These are phyloP conservation scores for Musa beccarii DNA, from an alignment of 176 grass and related monocot genomes.

Conservation along the genomic window DNA sequence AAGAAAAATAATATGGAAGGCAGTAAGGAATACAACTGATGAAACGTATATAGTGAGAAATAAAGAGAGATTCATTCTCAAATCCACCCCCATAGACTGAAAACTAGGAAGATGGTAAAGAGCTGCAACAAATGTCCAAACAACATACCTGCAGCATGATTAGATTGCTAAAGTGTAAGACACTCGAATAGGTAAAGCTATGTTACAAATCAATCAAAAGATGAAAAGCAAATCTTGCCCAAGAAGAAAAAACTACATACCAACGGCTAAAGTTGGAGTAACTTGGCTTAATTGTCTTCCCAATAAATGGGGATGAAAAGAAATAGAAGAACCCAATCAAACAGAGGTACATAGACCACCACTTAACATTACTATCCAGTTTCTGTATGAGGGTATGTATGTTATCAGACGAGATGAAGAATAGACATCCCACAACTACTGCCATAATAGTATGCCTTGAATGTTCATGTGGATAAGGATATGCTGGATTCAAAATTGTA, in stretches of 20 bases:
- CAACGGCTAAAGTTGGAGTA: conserved; percentile 95
- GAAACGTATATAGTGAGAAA: conserved; percentile 93
- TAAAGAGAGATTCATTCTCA: conserved; percentile 95
- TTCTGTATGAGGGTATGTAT: conserved; percentile 91
- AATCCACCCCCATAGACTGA: conserved; percentile 95
- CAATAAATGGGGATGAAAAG: conserved; percentile 87
- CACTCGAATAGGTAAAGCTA: conserved; percentile 14
- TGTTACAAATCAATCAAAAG: neutral
- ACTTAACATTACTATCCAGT: conserved; percentile 82
- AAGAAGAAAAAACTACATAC: conserved; percentile 28
- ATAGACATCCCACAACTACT: conserved; percentile 66
- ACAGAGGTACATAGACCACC: conserved; percentile 98
- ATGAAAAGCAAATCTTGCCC: conserved; percentile 1
- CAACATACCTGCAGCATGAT: conserved; percentile 66
- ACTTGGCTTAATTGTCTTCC: conserved; percentile 79
- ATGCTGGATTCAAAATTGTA: conserved; percentile 70
- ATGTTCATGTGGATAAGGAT: conserved; percentile 84
- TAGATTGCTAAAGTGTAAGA: conserved; percentile 17
- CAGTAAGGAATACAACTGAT: conserved; percentile 72
- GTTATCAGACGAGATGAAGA: conserved; percentile 84
- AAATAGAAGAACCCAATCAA: conserved; percentile 99
- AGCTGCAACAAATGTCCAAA: conserved; percentile 88
- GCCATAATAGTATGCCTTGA: conserved; percentile 83
- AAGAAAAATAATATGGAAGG: conserved; percentile 83
- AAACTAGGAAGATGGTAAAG: conserved; percentile 92